Evolutionary conservation across 2,329 filamentous ascomycete species (phyloP).

Genomic region (Aureobasidium sp.): DNA sequence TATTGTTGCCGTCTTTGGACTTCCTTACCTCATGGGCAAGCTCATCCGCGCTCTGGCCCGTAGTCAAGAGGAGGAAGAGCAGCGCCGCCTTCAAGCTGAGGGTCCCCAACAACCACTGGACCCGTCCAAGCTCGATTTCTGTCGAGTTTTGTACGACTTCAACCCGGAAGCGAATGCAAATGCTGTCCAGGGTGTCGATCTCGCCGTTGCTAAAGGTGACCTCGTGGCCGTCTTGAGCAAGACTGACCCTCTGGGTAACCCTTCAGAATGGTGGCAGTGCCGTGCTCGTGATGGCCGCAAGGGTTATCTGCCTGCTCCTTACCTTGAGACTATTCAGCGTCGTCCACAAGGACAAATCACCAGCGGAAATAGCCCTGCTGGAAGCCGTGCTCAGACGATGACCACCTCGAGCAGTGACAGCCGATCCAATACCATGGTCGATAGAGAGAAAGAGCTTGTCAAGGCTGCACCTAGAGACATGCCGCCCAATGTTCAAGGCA

Average conservation of each 20-base stretch:
- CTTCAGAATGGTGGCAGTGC: constrained; percentile 96
- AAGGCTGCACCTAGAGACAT: constrained; percentile 24
- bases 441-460: constrained; percentile 35
- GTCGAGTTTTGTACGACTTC: constrained; percentile 90
- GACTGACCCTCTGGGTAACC: constrained; percentile 82
- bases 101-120: constrained; percentile 56
- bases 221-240: constrained; percentile 91
- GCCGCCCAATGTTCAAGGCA: constrained; percentile 48
- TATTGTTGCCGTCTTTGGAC: constrained; percentile 83
- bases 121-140: constrained; percentile 90
- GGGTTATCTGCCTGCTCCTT: constrained; percentile 86
- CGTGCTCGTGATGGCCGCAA: constrained; percentile 81
- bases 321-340: constrained; percentile 69
- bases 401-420: constrained; percentile 37
- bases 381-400: constrained; percentile 51
- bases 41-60: constrained; percentile 79
- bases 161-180: constrained; percentile 60
- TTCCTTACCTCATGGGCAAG: constrained; percentile 96
- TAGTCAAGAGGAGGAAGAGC: constrained; percentile 77
- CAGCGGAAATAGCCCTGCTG: constrained; percentile 36
- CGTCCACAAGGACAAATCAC: constrained; percentile 41
- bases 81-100: constrained; percentile 46
- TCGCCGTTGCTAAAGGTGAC: constrained; percentile 90
- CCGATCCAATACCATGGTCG: constrained; percentile 39
- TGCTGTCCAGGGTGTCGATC: constrained; percentile 62